Evolutionary conservation across 1,139 yeast species (phyloP).

Genomic region (Suhomyces maxii): DNA sequence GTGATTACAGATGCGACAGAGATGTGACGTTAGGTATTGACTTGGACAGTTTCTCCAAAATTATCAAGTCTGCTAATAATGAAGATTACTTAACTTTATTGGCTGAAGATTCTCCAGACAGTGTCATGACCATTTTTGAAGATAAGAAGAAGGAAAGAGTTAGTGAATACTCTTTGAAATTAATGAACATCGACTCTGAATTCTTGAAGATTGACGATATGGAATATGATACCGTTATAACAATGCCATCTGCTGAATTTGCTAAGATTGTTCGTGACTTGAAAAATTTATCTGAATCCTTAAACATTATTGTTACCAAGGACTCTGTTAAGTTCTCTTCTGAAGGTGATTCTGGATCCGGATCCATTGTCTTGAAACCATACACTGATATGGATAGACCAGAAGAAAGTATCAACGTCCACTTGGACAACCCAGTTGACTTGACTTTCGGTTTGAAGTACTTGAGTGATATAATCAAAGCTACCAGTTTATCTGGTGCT

Average conservation of each 20-base stretch:
- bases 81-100: constrained; percentile 84
- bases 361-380: constrained; percentile 84
- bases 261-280: constrained; percentile 89
- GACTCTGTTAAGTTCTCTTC: constrained; percentile 89
- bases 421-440: constrained; percentile 83
- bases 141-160: constrained; percentile 88
- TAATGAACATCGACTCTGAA: constrained; percentile 97
- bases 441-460: constrained; percentile 91
- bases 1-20: constrained; percentile 93
- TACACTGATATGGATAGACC: constrained; percentile 78
- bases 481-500: constrained; percentile 71
- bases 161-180: constrained; percentile 86
- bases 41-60: constrained; percentile 79
- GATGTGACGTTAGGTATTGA: constrained; percentile 91
- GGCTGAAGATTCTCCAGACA: constrained; percentile 91
- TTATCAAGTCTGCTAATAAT: constrained; percentile 87
- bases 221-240: constrained; percentile 83
- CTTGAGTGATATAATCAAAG: constrained; percentile 87
- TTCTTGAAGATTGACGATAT: constrained; percentile 91
- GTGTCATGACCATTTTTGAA: constrained; percentile 80
- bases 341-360: constrained; percentile 91
- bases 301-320: constrained; percentile 83
- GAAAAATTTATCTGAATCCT: constrained; percentile 80
- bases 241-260: constrained; percentile 86
- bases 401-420: constrained; percentile 70